Evolutionary conservation across 306 rosid species (phyloP).

Genomic region (Sesbania bispinosa): DNA sequence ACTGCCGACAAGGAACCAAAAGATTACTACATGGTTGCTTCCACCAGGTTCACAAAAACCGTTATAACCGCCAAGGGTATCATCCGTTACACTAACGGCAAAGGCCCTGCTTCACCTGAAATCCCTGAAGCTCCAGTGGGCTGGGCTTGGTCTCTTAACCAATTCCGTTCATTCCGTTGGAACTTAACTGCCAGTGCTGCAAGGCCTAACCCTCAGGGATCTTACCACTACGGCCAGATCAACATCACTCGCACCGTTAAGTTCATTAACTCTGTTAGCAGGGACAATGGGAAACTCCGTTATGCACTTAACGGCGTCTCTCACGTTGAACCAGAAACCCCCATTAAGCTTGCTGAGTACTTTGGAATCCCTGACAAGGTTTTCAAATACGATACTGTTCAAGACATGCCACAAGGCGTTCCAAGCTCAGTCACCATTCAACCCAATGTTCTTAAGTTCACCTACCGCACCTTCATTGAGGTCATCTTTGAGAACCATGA

Average conservation of each 20-base stretch:
- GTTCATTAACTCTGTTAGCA: slow-evolving; percentile 44
- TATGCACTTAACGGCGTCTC: slow-evolving; percentile 73
- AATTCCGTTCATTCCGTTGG: slow-evolving; percentile 79
- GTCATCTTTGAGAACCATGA: slow-evolving; percentile 80
- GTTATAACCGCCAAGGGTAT: slow-evolving; percentile 45
- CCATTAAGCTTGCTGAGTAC: slow-evolving; percentile 81
- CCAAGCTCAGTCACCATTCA: not conserved
- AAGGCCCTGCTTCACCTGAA: slow-evolving; percentile 53
- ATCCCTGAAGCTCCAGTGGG: slow-evolving; percentile 60
- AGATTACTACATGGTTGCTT: slow-evolving; percentile 71
- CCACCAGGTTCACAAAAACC: slow-evolving; percentile 60
- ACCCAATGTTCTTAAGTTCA: slow-evolving; percentile 45
- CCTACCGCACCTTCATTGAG: slow-evolving; percentile 52
- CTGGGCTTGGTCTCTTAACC: slow-evolving; percentile 94
- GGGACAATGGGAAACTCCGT: slow-evolving; percentile 54
- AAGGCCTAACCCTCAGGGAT: slow-evolving; percentile 92
- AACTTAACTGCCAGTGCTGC: slow-evolving; percentile 93
- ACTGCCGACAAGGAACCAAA: slow-evolving; percentile 62
- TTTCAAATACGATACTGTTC: slow-evolving; percentile 46
- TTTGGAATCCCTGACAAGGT: slow-evolving; percentile 35
- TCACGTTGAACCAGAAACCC: slow-evolving; percentile 53
- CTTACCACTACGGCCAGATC: slow-evolving; percentile 71
- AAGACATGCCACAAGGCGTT: slow-evolving; percentile 20
- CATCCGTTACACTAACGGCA: slow-evolving; percentile 47
- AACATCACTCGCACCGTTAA: slow-evolving; percentile 71